phyloP scores from a whole-genome alignment of 208 protist species.

The Trypanosomatidae sp. region DNA sequence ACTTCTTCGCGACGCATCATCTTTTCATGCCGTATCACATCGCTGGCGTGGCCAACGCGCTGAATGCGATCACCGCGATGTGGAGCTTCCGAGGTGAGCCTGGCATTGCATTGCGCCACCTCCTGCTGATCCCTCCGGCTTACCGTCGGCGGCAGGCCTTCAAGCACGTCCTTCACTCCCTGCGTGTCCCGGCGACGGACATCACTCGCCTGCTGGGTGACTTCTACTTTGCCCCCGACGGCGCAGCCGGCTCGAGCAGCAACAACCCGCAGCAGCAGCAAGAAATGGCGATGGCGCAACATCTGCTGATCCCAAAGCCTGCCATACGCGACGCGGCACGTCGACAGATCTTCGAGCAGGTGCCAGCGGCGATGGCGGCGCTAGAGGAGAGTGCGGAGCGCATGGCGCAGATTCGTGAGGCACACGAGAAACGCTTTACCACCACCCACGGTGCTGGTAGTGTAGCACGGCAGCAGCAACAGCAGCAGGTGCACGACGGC shows the following conservation, averaged over 20 bases:
- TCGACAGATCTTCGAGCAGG: slow-evolving; percentile 56
- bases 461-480: too few species aligned
- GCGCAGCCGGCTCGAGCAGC: too few species aligned
- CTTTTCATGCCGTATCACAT: slow-evolving; percentile 87
- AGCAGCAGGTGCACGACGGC: too few species aligned
- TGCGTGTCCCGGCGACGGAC: slow-evolving; percentile 63
- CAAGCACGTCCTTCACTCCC: slow-evolving; percentile 68
- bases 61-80: slow-evolving; percentile 88
- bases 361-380: slow-evolving; percentile 61
- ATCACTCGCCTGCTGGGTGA: slow-evolving; percentile 60
- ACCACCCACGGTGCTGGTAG: too few species aligned
- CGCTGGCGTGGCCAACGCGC: slow-evolving; percentile 71
- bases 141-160: slow-evolving; percentile 82
- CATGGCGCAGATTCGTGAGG: slow-evolving; percentile 41
- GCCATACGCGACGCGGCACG: slow-evolving; percentile 75
- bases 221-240: slow-evolving; percentile 50
- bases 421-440: too few species aligned
- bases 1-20: slow-evolving; percentile 60
- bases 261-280: slow-evolving; percentile 17
- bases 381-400: slow-evolving; percentile 58
- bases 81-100: slow-evolving; percentile 81
- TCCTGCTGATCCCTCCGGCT: slow-evolving; percentile 67
- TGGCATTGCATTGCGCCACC: slow-evolving; percentile 67
- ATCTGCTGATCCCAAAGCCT: slow-evolving; percentile 71
- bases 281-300: slow-evolving; percentile 54